Evolutionary conservation across 1,284 basidiomycete species (phyloP).

Genomic region (Malassezia arunalokei): DNA sequence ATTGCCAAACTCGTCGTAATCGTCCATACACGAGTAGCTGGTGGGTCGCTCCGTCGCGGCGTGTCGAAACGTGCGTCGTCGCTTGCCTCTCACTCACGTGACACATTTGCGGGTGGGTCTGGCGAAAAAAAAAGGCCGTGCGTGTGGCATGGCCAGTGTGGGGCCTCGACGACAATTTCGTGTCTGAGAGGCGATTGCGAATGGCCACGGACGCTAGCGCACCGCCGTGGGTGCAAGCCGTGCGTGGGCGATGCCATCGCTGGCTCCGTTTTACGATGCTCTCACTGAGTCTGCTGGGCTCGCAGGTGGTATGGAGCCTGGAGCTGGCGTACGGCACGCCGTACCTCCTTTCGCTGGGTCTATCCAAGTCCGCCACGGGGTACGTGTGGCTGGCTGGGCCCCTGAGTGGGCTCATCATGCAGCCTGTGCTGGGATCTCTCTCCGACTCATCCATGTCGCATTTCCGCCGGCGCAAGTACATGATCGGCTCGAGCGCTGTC

Average conservation of each 20-base stretch:
- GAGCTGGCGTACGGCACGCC: slow-evolving; percentile 81
- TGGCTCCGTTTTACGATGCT: slow-evolving; percentile 34
- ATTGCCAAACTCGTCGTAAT: slow-evolving; percentile 46
- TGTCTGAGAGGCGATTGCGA: too few relatives aligned
- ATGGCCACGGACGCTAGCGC: too few relatives aligned
- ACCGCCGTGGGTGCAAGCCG: not conserved
- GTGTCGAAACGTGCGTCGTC: too few relatives aligned
- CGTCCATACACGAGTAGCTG: slow-evolving; percentile 24
- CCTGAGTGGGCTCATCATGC: slow-evolving; percentile 77
- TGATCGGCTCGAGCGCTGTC: slow-evolving; percentile 65
- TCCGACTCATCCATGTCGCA: slow-evolving; percentile 81
- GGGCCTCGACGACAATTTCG: too few relatives aligned
- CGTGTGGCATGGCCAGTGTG: too few relatives aligned
- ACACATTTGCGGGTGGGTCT: too few relatives aligned
- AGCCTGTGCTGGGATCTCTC: slow-evolving; percentile 85
- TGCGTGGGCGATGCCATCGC: not conserved
- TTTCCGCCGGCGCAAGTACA: slow-evolving; percentile 73
- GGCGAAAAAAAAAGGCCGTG: too few relatives aligned
- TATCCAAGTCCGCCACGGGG: slow-evolving; percentile 78
- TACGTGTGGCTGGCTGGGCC: slow-evolving; percentile 95
- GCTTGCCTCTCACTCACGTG: too few relatives aligned
- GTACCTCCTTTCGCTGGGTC: slow-evolving; percentile 73
- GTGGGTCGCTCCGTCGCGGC: not conserved
- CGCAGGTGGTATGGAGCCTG: slow-evolving; percentile 83
- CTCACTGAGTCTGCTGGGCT: slow-evolving; percentile 56